A percentile compares a stretch with the other conserved stretches of the same genome.
phyloP scores from a whole-genome alignment of 345 rosid species.

The Brassica nigra region DNA sequence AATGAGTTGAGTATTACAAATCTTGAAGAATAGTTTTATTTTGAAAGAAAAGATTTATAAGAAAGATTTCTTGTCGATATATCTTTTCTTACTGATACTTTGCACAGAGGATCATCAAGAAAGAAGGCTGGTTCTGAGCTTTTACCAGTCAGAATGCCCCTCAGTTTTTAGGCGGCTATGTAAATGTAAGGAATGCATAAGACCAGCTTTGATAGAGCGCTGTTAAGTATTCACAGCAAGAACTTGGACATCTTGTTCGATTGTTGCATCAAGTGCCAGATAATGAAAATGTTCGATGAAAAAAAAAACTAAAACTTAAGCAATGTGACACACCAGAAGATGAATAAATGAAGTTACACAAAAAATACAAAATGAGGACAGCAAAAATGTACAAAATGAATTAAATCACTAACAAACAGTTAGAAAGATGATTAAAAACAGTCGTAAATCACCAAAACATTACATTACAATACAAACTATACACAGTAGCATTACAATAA shows the following conservation, averaged over 20 bases:
- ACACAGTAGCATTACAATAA: slow-evolving; percentile 27
- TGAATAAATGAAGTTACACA: slow-evolving; percentile 17
- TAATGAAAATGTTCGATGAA: not conserved
- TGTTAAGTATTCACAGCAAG: not conserved
- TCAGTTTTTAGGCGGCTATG: not conserved
- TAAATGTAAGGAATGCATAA: not conserved
- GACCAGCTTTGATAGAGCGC: not conserved
- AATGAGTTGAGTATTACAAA: not conserved
- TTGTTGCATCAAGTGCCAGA: not conserved
- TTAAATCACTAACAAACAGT: slow-evolving; percentile 33
- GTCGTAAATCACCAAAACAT: slow-evolving; percentile 3
- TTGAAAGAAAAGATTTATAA: not conserved
- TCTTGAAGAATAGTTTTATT: not conserved
- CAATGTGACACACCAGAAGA: not conserved
- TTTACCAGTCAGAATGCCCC: not conserved
- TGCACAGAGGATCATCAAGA: not conserved
- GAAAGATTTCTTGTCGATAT: not conserved
- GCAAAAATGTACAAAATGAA: slow-evolving; percentile 33
- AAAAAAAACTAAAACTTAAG: not conserved
- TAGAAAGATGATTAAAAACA: not conserved
- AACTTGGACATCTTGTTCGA: not conserved
- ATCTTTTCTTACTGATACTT: not conserved
- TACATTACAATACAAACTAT: slow-evolving; percentile 40
- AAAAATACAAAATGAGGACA: not conserved
- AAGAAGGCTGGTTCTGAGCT: not conserved